A percentile compares a stretch with the other conserved stretches of the same genome.
Conservation (phyloP, 2,329 filamentous ascomycete genomes). For the Verticillium klebahnii region DNA sequence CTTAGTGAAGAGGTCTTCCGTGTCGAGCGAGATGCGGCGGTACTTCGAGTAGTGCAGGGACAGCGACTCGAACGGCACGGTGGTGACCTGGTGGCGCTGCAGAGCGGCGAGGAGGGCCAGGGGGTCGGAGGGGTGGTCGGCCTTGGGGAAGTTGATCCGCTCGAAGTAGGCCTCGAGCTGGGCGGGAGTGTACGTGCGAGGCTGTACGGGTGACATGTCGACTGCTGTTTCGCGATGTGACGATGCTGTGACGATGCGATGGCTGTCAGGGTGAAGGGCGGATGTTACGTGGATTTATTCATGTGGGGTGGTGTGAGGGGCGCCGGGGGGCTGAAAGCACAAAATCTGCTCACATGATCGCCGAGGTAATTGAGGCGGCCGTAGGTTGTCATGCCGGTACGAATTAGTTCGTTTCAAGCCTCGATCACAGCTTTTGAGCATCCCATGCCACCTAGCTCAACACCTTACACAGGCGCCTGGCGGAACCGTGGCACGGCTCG, state of each 20-base stretch:
- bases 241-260: not conserved
- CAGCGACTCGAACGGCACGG: conserved; percentile 51
- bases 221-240: not conserved
- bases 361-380: too few species aligned
- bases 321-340: too few species aligned
- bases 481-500: not conserved
- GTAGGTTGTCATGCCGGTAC: too few species aligned
- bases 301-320: not conserved
- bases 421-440: not conserved
- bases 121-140: conserved; percentile 14
- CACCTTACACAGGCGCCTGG: not conserved
- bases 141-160: conserved; percentile 21
- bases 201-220: not conserved
- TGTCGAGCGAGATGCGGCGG: conserved; percentile 30
- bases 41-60: conserved; percentile 43
- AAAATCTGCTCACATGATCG: not conserved
- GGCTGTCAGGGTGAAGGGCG: not conserved
- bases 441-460: too few species aligned
- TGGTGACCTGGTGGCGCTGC: conserved; percentile 36
- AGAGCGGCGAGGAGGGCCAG: conserved; percentile 26
- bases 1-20: conserved; percentile 37
- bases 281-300: not conserved
- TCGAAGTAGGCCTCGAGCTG: conserved; percentile 23
- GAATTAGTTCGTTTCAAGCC: not conserved
- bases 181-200: conserved; percentile 15